Percentiles rank a stretch among this genome's conserved stretches.
Conservation (phyloP, 352 stramenopile species). For the Phytophthora chlamydospora region DNA sequence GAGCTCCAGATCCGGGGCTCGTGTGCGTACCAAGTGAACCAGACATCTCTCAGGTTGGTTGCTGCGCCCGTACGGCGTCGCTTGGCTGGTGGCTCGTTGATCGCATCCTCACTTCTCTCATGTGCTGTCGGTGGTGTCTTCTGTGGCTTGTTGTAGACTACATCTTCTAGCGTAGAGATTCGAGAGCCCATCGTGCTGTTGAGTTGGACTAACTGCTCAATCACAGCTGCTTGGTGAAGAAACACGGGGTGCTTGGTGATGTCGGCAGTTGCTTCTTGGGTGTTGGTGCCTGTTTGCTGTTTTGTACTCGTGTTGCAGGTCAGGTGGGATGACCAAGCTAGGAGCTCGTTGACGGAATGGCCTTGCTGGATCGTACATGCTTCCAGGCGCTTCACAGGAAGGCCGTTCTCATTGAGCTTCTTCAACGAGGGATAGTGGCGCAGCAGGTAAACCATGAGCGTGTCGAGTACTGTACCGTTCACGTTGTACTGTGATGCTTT, state of each 20-base stretch:
- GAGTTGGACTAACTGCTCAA: constrained; percentile 12
- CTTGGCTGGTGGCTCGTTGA: neutral
- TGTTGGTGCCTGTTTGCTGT: neutral
- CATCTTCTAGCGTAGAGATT: neutral
- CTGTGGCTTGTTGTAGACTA: constrained; percentile 5
- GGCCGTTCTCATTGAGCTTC: neutral
- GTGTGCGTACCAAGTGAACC: constrained; percentile 20
- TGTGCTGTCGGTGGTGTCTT: neutral
- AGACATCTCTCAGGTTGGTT: constrained; percentile 3
- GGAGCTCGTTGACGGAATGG: constrained; percentile 7
- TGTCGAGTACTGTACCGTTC: constrained; percentile 10
- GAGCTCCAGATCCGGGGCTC: constrained; percentile 6
- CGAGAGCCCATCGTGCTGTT: constrained; percentile 1
- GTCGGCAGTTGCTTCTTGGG: neutral
- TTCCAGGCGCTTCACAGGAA: constrained; percentile 6
- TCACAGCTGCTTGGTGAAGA: constrained; percentile 8
- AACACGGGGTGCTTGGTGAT: constrained; percentile 5
- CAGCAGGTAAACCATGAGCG: constrained; percentile 18
- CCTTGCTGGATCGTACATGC: neutral
- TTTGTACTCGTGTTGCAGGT: neutral
- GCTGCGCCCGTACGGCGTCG: constrained; percentile 1
- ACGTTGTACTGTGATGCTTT: constrained; percentile 11
- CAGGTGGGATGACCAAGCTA: constrained; percentile 13
- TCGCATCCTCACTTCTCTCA: neutral
- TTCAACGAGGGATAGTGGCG: constrained; percentile 17